A percentile compares a stretch with the other conserved stretches of the same genome.
Evolutionary conservation across 108 stramenopile genomes (phyloP).

Genomic region (Aurantiochytrium sp.): DNA sequence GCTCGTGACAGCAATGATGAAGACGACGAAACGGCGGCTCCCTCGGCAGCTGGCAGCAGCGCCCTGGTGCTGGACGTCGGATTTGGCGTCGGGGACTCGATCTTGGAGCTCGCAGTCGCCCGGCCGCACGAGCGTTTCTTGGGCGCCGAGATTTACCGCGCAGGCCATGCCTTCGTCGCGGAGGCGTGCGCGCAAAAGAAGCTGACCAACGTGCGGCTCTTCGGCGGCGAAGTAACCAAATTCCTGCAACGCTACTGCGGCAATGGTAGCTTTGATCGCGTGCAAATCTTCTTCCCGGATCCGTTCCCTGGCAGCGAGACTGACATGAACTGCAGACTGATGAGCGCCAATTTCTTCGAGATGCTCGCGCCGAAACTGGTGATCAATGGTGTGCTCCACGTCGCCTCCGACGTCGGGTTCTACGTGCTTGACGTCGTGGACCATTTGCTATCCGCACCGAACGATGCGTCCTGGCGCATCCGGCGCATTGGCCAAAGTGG

Average conservation of each 20-base stretch:
- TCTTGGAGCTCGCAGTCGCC: neutral
- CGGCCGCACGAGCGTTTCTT: neutral
- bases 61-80: neutral
- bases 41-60: neutral
- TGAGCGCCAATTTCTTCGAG: neutral
- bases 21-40: neutral
- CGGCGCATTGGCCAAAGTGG: neutral
- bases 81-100: neutral
- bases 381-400: neutral
- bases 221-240: constrained; percentile 10
- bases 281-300: neutral
- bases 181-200: neutral
- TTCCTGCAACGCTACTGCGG: neutral
- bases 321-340: neutral
- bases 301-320: neutral
- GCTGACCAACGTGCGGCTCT: neutral
- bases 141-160: neutral
- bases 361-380: neutral
- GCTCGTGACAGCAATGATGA: neutral
- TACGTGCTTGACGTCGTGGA: constrained; percentile 2
- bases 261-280: neutral
- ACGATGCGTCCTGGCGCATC: neutral
- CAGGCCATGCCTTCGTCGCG: neutral
- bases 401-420: neutral
- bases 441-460: neutral